These are phyloP conservation scores for Cryptococcus sp. DNA, from an alignment of 1,284 basidiomycete genomes.

Conservation along the genomic window DNA sequence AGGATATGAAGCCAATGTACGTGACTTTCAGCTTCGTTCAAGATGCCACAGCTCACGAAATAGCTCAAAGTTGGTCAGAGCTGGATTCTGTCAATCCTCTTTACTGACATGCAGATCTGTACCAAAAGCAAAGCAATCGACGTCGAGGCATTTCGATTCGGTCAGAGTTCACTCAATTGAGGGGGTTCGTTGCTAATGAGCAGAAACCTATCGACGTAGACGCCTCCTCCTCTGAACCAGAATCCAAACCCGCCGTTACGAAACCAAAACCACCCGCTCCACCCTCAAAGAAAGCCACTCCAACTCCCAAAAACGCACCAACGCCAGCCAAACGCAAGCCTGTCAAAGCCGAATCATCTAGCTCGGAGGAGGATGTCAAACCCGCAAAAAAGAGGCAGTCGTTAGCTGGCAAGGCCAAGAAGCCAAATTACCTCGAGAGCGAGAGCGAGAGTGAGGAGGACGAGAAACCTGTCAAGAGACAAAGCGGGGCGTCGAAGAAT, in stretches of 20 bases:
- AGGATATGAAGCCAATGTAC: slow-evolving; percentile 21
- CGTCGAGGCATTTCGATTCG: slow-evolving; percentile 31
- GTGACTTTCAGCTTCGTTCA: neutral
- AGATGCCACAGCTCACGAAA: neutral
- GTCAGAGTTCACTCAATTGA: neutral
- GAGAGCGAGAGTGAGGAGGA: slow-evolving; percentile 26
- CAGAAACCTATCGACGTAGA: slow-evolving; percentile 12
- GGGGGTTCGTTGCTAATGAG: neutral
- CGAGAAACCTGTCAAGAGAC: slow-evolving; percentile 16
- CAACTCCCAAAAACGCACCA: slow-evolving; percentile 2
- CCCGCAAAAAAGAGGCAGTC: slow-evolving; percentile 40
- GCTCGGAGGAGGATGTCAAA: slow-evolving; percentile 24
- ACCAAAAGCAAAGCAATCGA: slow-evolving; percentile 12
- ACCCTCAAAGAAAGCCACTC: slow-evolving; percentile 3
- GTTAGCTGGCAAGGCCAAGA: slow-evolving; percentile 21
- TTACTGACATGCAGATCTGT: neutral
- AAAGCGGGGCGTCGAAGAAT: slow-evolving; percentile 10
- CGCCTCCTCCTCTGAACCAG: slow-evolving; percentile 8
- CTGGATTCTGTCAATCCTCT: no score
- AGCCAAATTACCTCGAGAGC: slow-evolving; percentile 33
- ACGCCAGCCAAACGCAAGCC: slow-evolving; percentile 12
- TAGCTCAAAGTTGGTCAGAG: slow-evolving; percentile 1
- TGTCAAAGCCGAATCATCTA: slow-evolving; percentile 17
- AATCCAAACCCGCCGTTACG: slow-evolving; percentile 9
- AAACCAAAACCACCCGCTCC: slow-evolving; percentile 4